phyloP scores from a whole-genome alignment of 495 filamentous ascomycete genomes.

The Hypoxylon fuscum region DNA sequence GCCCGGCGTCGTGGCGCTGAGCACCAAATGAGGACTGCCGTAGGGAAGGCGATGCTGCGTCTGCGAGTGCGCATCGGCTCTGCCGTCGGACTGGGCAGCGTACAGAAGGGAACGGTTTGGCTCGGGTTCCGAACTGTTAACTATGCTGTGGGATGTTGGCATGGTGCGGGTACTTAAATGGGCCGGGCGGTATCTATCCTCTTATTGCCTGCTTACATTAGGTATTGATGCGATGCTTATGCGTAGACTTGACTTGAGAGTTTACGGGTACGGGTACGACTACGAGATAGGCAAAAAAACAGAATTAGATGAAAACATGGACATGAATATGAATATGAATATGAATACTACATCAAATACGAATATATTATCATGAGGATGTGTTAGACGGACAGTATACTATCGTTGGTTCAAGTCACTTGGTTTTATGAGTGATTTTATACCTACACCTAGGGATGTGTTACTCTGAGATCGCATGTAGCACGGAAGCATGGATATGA shows the following conservation, averaged over 20 bases:
- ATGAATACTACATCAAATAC: no score
- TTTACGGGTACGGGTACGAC: no score
- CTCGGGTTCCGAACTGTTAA: neutral
- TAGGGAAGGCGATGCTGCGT: conserved; percentile 13
- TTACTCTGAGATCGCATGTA: no score
- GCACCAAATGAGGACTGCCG: conserved; percentile 66
- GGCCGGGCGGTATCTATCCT: conserved; percentile 24
- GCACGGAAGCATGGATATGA: no score
- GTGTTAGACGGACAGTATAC: no score
- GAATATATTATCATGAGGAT: no score
- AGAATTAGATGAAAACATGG: conserved; percentile 43
- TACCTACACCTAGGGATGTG: no score
- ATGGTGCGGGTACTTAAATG: conserved; percentile 22
- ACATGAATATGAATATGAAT: conserved; percentile 30
- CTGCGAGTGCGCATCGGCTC: conserved; percentile 16
- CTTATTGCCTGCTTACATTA: no score
- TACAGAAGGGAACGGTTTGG: conserved; percentile 19
- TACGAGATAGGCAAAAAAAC: conserved; percentile 25
- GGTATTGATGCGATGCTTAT: no score
- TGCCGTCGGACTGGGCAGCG: neutral
- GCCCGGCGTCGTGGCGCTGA: conserved; percentile 89
- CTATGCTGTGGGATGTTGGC: conserved; percentile 25
- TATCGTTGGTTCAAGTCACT: no score
- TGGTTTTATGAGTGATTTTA: no score
- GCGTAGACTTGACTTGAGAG: no score